Evolutionary conservation across 805 yeast genomes (phyloP), one percentile per base, ranked within the genome.

Genomic region (Wickerhamiella sorbophila): DNA sequence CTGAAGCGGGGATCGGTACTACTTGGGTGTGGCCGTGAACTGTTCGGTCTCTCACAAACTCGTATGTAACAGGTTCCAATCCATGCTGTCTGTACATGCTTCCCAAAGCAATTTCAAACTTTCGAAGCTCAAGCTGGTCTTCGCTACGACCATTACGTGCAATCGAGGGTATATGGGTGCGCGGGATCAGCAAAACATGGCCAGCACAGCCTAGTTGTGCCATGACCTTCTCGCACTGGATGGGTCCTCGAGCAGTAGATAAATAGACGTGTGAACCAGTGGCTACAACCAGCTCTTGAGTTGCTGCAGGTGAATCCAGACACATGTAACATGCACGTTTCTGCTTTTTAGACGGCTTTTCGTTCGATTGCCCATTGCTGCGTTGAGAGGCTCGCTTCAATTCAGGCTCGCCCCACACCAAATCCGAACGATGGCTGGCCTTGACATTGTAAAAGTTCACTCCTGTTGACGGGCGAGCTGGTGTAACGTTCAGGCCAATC

Each of bases 21-120:
- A 39, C 20, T 26, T 39, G 41, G 15, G 26, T 39, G 37, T 39
- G 41, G 18, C 41, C 41, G 14, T 39, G 41, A 20, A 39, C 32
- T 9, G 36, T 39, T 2, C 22, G 14, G 12, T 12, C n/a, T 8
- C 41, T 20, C 4, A 33, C 41, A 33, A 33, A 39, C 26, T 39
- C 41, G n/a, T 18, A 39, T 14, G 16, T 14, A 10, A 39, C 21
- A 6, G 34, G 14, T 4, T 4, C 37, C 16, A 39, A 32, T 14
- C 32, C 37, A 16, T 17, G 12, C 15, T 32, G 32, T 16, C 17
- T n/a, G n/a, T 24, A 39, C 17, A 20, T 4, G 15, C 4, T 12
- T 18, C 14, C 36, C 3, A 39, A 8, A 31, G 35, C 31, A 2
- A 18, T 14, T 21, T 21, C 14, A 5, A 14, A 10, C 8, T 12